phyloP scores from a whole-genome alignment of 768 basidiomycete genomes.

The Leccinum subtestaceum region DNA sequence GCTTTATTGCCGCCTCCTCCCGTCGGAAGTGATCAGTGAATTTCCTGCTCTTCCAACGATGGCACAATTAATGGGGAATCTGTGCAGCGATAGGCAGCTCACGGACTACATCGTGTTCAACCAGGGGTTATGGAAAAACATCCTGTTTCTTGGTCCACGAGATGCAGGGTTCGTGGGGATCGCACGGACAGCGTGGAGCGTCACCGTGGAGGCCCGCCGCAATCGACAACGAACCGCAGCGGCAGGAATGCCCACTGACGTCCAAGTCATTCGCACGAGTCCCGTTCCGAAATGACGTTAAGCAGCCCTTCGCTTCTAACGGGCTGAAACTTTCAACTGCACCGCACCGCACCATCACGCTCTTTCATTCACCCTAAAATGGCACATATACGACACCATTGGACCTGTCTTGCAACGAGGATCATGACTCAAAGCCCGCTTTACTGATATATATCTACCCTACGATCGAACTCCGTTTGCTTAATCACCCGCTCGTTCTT shows the following conservation, averaged over 20 bases:
- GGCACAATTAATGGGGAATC: constrained; percentile 47
- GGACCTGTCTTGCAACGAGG: constrained; percentile 22
- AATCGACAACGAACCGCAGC: constrained; percentile 23
- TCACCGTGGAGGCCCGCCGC: constrained; percentile 61
- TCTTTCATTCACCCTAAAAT: constrained; percentile 21
- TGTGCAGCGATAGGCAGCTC: constrained; percentile 37
- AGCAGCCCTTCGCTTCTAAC: constrained; percentile 7
- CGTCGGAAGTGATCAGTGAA: constrained; percentile 47
- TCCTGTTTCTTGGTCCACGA: constrained; percentile 50
- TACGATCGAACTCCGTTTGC: constrained; percentile 16
- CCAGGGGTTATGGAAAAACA: constrained; percentile 67
- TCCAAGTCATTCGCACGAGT: constrained; percentile 6
- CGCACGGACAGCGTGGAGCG: constrained; percentile 66
- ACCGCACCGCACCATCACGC: constrained; percentile 16
- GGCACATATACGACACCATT: constrained; percentile 27
- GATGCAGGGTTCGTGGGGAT: constrained; percentile 45
- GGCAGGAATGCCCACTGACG: constrained; percentile 14
- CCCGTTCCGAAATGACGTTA: constrained; percentile 21
- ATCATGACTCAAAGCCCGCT: constrained; percentile 25
- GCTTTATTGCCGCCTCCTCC: constrained; percentile 54
- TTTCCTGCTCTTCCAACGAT: constrained; percentile 61
- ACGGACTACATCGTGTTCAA: constrained; percentile 37
- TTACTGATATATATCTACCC: constrained; percentile 3
- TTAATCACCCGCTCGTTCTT: constrained; percentile 22
- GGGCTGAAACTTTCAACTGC: not conserved